These are phyloP conservation scores for Nelumbo lutea DNA, from an alignment of 164 flowering plant genomes.

Conservation along the genomic window DNA sequence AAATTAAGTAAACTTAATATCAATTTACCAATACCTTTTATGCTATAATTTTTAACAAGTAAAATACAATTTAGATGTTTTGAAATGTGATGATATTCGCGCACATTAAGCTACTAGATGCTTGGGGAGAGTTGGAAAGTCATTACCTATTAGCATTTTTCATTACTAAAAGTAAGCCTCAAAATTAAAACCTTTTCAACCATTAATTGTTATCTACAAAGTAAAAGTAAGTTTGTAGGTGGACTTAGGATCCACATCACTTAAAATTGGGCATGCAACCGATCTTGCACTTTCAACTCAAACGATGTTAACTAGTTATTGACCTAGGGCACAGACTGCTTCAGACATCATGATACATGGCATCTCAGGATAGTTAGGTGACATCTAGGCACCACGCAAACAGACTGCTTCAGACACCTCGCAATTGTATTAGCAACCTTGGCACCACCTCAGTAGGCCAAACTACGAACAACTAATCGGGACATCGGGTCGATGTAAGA, in stretches of 20 bases:
- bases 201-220: too few species aligned
- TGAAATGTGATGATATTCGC: not conserved
- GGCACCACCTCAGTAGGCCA: too few species aligned
- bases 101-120: constrained; percentile 46
- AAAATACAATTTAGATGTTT: not conserved
- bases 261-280: constrained; percentile 37
- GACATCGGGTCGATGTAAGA: too few species aligned
- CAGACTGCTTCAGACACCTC: too few species aligned
- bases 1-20: constrained; percentile 29
- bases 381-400: too few species aligned
- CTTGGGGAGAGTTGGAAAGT: constrained; percentile 69
- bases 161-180: constrained; percentile 41
- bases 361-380: too few species aligned
- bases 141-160: constrained; percentile 51
- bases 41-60: not conserved
- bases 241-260: constrained; percentile 28
- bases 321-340: constrained; percentile 38
- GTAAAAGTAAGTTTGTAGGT: too few species aligned
- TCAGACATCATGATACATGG: too few species aligned
- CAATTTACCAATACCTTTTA: not conserved
- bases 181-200: not conserved
- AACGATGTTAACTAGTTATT: constrained; percentile 24
- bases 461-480: too few species aligned
- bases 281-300: constrained; percentile 43
- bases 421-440: too few species aligned